Conservation (phyloP, 2,329 filamentous ascomycete species). For the Bisporella sp. region DNA sequence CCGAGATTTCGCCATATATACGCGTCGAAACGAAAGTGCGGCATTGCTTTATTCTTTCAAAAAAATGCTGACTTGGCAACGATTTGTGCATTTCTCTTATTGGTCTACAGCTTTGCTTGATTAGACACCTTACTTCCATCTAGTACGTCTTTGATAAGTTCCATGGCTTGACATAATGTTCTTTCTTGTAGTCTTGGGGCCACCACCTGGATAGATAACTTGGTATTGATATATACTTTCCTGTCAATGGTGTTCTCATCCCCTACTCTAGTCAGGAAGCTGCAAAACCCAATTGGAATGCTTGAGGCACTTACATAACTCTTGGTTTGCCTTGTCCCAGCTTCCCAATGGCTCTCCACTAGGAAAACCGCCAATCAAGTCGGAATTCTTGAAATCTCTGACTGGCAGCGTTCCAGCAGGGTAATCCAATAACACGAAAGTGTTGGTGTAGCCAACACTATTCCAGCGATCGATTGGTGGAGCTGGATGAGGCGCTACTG, state of each 20-base stretch:
- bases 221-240: constrained; percentile 22
- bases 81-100: no score
- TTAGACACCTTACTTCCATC: no score
- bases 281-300: background rate
- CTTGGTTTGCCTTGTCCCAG: constrained; percentile 55
- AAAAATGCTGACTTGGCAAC: no score
- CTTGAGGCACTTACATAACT: constrained; percentile 41
- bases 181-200: constrained; percentile 24
- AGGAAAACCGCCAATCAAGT: constrained; percentile 44
- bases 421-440: constrained; percentile 56
- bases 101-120: no score
- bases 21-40: no score
- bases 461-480: constrained; percentile 57
- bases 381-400: constrained; percentile 37
- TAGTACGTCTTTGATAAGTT: constrained; percentile 8
- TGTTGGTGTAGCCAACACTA: constrained; percentile 53
- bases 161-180: constrained; percentile 22
- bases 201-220: constrained; percentile 23
- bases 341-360: constrained; percentile 35
- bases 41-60: no score
- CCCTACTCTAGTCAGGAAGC: constrained; percentile 10
- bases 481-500: constrained; percentile 56
- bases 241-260: constrained; percentile 21
- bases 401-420: constrained; percentile 52
- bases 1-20: no score